Evolutionary conservation across 192 early-diverging fungal species (phyloP).

Genomic region (Entomortierella beljakovae): DNA sequence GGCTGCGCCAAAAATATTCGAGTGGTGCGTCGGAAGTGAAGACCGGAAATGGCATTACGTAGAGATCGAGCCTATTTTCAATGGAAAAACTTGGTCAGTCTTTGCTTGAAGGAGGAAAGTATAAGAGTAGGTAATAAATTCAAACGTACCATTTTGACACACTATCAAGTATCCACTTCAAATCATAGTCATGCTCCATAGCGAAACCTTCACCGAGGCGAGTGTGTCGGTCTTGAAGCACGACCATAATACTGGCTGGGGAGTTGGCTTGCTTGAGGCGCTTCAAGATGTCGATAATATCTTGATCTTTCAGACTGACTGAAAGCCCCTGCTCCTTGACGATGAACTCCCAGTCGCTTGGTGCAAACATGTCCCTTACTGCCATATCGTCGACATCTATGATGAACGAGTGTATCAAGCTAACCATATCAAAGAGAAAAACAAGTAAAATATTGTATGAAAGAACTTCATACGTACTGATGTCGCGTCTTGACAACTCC

Average conservation of each 20-base stretch:
- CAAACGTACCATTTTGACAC: slow-evolving; percentile 16
- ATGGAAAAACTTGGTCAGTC: background rate
- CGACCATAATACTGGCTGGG: background rate
- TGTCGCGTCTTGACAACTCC: no score
- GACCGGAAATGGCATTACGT: slow-evolving; percentile 10
- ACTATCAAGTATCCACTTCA: slow-evolving; percentile 17
- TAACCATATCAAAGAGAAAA: no score
- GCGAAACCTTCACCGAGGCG: slow-evolving; percentile 10
- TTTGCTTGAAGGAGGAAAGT: background rate
- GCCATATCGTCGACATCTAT: no score
- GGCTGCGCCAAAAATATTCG: slow-evolving; percentile 8
- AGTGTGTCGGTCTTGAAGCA: slow-evolving; percentile 16
- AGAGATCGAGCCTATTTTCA: slow-evolving; percentile 17
- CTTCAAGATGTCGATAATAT: slow-evolving; percentile 8
- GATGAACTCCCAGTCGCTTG: slow-evolving; percentile 11
- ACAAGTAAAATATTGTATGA: no score
- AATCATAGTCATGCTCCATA: slow-evolving; percentile 14
- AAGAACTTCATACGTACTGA: no score
- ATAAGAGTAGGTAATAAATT: background rate
- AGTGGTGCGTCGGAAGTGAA: slow-evolving; percentile 15
- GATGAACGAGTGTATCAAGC: no score
- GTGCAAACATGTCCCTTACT: background rate
- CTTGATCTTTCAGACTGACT: slow-evolving; percentile 15
- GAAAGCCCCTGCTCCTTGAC: slow-evolving; percentile 10
- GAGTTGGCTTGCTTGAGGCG: slow-evolving; percentile 16